Percentiles rank a stretch among this genome's conserved stretches.
Conservation (phyloP, 345 rosid species). For the Firmiana major region DNA sequence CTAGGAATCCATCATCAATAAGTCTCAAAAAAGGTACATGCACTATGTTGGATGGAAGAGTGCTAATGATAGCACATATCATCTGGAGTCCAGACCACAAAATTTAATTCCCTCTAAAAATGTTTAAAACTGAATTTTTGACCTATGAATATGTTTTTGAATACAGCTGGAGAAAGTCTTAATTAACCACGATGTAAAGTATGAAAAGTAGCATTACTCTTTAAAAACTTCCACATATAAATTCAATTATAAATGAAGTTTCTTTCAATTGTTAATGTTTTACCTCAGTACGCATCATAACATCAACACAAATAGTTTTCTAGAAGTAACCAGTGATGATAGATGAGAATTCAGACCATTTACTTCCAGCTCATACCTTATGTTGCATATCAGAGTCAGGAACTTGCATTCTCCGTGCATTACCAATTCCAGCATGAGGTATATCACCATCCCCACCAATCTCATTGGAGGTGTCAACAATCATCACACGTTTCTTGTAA, state of each 20-base stretch:
- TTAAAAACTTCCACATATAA: not conserved
- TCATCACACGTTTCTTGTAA: conserved; percentile 79
- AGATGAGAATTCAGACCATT: not conserved
- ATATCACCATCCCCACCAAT: conserved; percentile 98
- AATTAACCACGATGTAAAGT: not conserved
- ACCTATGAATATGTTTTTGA: not conserved
- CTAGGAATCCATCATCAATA: not conserved
- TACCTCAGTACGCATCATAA: conserved; percentile 2
- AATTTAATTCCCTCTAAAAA: not conserved
- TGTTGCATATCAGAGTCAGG: conserved; percentile 80
- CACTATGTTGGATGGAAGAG: not conserved
- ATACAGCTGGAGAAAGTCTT: not conserved
- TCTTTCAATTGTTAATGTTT: not conserved
- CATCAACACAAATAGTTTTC: not conserved
- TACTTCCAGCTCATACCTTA: conserved; percentile 42
- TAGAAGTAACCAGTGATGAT: conserved; percentile 7
- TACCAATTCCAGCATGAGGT: conserved; percentile 90
- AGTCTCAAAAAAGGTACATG: not conserved
- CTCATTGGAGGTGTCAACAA: conserved; percentile 94
- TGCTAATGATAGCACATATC: not conserved
- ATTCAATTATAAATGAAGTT: not conserved
- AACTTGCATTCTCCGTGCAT: conserved; percentile 97
- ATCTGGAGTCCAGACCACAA: not conserved
- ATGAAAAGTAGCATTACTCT: not conserved
- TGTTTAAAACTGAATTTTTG: not conserved